These are phyloP conservation scores for Trichoderma sp. DNA, from an alignment of 2,329 filamentous ascomycete species.

Conservation along the genomic window DNA sequence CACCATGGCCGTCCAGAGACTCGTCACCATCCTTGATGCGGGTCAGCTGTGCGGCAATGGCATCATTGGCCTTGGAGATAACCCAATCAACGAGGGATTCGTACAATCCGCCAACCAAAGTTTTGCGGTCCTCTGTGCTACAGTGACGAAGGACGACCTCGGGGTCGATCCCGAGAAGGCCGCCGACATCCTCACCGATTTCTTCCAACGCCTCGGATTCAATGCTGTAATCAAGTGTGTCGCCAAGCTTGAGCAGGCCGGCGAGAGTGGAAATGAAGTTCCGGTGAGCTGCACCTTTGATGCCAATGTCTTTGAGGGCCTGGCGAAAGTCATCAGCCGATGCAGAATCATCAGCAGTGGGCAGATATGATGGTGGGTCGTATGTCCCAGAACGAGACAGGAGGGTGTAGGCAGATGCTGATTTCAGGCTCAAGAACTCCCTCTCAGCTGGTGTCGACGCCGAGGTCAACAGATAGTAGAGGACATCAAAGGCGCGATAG, in stretches of 20 bases:
- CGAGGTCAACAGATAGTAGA: slow-evolving; percentile 95
- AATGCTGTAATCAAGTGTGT: slow-evolving; percentile 81
- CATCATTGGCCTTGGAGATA: slow-evolving; percentile 81
- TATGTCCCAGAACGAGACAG: slow-evolving; percentile 85
- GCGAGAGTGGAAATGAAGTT: slow-evolving; percentile 85
- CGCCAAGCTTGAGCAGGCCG: slow-evolving; percentile 86
- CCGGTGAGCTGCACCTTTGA: slow-evolving; percentile 82
- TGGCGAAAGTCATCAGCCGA: slow-evolving; percentile 90
- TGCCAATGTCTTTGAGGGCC: slow-evolving; percentile 87
- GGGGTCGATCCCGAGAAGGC: slow-evolving; percentile 82
- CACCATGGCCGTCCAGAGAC: slow-evolving; percentile 65
- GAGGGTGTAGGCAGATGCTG: slow-evolving; percentile 75
- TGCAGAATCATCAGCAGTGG: slow-evolving; percentile 89
- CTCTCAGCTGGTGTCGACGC: slow-evolving; percentile 85
- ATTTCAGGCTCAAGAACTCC: slow-evolving; percentile 82
- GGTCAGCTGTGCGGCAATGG: slow-evolving; percentile 77
- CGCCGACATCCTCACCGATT: slow-evolving; percentile 87
- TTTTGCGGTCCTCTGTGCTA: slow-evolving; percentile 80
- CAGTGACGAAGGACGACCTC: slow-evolving; percentile 79
- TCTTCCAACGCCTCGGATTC: slow-evolving; percentile 85
- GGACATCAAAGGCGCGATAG: slow-evolving; percentile 93
- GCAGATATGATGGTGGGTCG: slow-evolving; percentile 81
- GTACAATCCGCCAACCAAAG: slow-evolving; percentile 84
- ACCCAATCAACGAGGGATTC: slow-evolving; percentile 96
- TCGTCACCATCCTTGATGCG: slow-evolving; percentile 68